phyloP scores from a whole-genome alignment of 2,329 filamentous ascomycete genomes.

The Pseudohalonectria lignicola region DNA sequence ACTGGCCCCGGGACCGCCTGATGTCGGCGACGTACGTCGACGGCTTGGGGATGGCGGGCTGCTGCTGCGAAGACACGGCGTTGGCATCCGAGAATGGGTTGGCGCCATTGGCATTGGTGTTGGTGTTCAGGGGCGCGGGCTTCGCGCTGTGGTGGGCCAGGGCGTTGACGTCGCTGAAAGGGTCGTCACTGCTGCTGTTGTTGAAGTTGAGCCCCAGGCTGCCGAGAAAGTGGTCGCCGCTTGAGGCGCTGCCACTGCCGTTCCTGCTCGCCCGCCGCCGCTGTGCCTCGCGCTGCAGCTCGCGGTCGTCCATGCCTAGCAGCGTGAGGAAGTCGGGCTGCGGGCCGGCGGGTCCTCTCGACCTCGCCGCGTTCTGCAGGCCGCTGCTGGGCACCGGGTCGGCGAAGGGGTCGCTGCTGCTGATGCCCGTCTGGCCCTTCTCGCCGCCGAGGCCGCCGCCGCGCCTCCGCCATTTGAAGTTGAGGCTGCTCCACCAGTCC shows the following conservation, averaged over 20 bases:
- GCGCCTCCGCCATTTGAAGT: conserved; percentile 23
- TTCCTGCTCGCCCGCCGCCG: conserved; percentile 19
- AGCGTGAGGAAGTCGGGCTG: conserved; percentile 33
- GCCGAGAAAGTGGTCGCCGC: conserved; percentile 26
- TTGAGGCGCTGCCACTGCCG: conserved; percentile 20
- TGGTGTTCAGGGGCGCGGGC: conserved; percentile 22
- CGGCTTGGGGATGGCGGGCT: conserved; percentile 16
- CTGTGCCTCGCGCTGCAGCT: conserved; percentile 25
- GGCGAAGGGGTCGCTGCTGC: conserved; percentile 14
- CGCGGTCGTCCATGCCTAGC: conserved; percentile 28
- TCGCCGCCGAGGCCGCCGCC: conserved; percentile 7
- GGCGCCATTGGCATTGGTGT: conserved; percentile 11
- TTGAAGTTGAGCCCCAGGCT: conserved; percentile 24
- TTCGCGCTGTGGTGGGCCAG: conserved; percentile 25
- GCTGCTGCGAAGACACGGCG: conserved; percentile 21
- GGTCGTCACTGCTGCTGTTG: conserved; percentile 19
- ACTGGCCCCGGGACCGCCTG: conserved; percentile 36
- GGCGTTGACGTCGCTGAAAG: conserved; percentile 37
- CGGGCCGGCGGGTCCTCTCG: background rate
- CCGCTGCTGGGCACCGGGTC: conserved; percentile 4
- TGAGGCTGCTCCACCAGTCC: conserved; percentile 34
- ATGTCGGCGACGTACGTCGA: conserved; percentile 34
- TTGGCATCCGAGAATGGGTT: conserved; percentile 40
- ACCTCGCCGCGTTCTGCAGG: background rate
- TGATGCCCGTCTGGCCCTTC: conserved; percentile 9